Conservation (phyloP, 2,329 filamentous ascomycete species). For the Sclerotinia sclerotiorum region DNA sequence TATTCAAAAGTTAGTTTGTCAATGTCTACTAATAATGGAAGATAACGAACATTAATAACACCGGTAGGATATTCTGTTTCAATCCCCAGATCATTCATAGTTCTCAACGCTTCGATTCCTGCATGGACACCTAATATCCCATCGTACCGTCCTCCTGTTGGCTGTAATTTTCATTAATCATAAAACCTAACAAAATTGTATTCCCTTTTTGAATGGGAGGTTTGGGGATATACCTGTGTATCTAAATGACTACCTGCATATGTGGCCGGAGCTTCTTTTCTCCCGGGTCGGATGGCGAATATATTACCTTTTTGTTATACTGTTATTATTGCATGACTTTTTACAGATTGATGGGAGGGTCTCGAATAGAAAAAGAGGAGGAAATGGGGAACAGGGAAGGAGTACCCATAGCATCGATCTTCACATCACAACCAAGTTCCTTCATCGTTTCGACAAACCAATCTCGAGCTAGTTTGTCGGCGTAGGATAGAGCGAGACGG, state of each 20-base stretch:
- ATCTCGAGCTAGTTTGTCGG: conserved; percentile 60
- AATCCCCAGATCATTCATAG: conserved; percentile 64
- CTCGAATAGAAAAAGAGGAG: not conserved
- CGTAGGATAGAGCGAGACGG: conserved; percentile 68
- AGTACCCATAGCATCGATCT: conserved; percentile 15
- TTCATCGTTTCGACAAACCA: conserved; percentile 4
- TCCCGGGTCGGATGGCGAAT: conserved; percentile 69
- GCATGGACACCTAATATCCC: conserved; percentile 71
- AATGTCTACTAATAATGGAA: not conserved
- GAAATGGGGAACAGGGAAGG: not conserved
- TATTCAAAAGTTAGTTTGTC: conserved; percentile 47
- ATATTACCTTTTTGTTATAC: conserved; percentile 53
- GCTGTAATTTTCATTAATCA: conserved; percentile 47
- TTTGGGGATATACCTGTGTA: conserved; percentile 47
- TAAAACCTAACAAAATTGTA: conserved; percentile 45
- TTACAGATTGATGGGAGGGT: not conserved
- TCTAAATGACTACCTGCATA: conserved; percentile 71
- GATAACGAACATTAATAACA: conserved; percentile 29
- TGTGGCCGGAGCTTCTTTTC: conserved; percentile 58
- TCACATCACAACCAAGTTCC: conserved; percentile 4
- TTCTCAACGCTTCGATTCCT: conserved; percentile 69
- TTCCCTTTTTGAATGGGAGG: too few relatives aligned
- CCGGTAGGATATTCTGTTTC: conserved; percentile 59
- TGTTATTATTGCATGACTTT: not conserved
- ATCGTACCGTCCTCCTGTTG: conserved; percentile 67